Evolutionary conservation across 164 flowering plant species (phyloP).

Genomic region (Taxillus chinensis): DNA sequence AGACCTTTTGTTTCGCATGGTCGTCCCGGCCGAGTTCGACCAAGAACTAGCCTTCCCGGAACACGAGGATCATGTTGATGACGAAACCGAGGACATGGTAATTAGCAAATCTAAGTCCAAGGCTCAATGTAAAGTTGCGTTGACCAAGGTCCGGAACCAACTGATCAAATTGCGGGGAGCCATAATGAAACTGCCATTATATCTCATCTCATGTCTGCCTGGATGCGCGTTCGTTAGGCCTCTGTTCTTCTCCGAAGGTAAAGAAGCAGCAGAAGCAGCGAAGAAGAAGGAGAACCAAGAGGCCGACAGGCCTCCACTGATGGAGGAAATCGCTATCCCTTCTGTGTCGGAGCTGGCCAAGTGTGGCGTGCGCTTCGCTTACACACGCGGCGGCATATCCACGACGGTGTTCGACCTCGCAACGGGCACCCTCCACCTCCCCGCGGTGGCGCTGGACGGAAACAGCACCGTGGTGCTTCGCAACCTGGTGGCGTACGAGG

Average conservation of each 20-base stretch:
- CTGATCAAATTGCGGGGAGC: neutral
- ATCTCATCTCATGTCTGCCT: neutral
- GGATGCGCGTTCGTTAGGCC: neutral
- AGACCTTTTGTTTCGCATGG: slow-evolving; percentile 19
- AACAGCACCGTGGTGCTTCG: neutral
- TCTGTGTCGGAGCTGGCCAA: neutral
- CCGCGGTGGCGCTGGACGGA: neutral
- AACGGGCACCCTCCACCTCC: neutral
- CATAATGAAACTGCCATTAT: neutral
- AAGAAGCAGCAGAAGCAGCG: neutral
- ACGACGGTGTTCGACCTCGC: neutral
- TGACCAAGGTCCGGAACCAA: neutral
- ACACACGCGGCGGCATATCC: neutral
- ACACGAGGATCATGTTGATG: neutral
- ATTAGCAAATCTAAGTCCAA: slow-evolving; percentile 6
- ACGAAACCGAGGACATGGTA: neutral
- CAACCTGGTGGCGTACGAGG: slow-evolving; percentile 1
- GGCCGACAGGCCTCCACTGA: neutral
- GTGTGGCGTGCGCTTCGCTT: neutral
- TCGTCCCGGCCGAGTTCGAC: slow-evolving; percentile 13
- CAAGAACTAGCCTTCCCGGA: neutral
- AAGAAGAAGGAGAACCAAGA: neutral
- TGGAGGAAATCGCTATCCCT: slow-evolving; percentile 1
- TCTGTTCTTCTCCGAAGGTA: neutral
- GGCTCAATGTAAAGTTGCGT: neutral